Evolutionary conservation across 208 protist species (phyloP), one percentile per base, ranked within the genome.

Genomic region (Balamuthia mandrillaris): DNA sequence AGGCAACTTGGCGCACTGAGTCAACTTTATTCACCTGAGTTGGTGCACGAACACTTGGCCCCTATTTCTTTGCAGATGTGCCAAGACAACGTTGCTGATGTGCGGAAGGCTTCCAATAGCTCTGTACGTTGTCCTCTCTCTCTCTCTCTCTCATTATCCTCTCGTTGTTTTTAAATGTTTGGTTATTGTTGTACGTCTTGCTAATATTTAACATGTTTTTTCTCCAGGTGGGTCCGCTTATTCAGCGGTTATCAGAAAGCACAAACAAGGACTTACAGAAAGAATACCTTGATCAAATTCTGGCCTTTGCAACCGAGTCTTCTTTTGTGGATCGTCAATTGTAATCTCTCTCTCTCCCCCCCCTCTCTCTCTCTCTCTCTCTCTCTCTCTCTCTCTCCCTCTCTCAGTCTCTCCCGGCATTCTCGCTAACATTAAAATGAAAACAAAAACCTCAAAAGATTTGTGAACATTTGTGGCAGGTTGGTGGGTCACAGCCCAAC

Each of bases 271-370:
- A 44, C 42, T 54, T 75, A 44, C 66, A 44, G 12, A 31, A 75
- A 24, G 66, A 75, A 18, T 75, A 75, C 42, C 42, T 75, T 37
- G 66, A 75, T 37, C 66, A 75, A 31, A 75, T 75, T 44, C 42
- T 75, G 35, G 66, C 66, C 10, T 75, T 75, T 31, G 66, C 66
- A 24, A 54, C n/a, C n/a, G 66, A 75, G 24, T 54, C 66, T 18
- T 75, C 66, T 29, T 75, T 54, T 24, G 42, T 75, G 42, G 66
- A 75, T 44, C 66, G 66, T 31, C 66, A 75, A 75, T 54, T 75
- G 66, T 75, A 52, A 21, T 18, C 12, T 6, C 16, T 2, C 60
- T n/a, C n/a, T n/a, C n/a, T n/a, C n/a, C n/a, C n/a, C n/a, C n/a
- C n/a, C n/a, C n/a, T n/a, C n/a, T n/a, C n/a, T n/a, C n/a, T n/a